These are phyloP conservation scores for Lactifluus subvellereus DNA, from an alignment of 768 basidiomycete species.

Conservation along the genomic window DNA sequence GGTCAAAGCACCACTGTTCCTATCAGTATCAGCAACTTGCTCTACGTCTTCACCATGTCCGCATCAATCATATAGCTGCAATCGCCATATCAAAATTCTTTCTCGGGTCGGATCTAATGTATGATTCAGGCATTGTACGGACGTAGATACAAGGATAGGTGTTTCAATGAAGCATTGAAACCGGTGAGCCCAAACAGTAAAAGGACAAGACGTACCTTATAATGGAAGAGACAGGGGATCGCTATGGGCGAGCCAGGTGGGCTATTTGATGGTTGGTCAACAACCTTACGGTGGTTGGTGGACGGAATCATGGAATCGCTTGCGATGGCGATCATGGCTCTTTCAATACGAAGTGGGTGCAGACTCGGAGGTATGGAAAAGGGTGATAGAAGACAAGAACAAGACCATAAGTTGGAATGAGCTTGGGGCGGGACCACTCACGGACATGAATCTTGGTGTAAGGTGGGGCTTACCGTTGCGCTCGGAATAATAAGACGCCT, in stretches of 20 bases:
- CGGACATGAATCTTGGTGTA: no score
- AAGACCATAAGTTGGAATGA: not conserved
- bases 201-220: constrained; percentile 1
- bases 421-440: no score
- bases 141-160: constrained; percentile 1
- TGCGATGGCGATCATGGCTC: constrained; percentile 1
- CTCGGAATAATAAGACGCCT: no score
- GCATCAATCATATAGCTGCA: constrained; percentile 8
- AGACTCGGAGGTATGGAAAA: not conserved
- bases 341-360: not conserved
- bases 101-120: constrained; percentile 12
- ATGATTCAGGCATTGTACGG: not conserved
- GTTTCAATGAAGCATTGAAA: not conserved
- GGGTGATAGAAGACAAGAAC: not conserved
- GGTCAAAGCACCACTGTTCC: not conserved
- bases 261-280: not conserved
- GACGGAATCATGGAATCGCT: not conserved
- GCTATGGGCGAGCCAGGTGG: not conserved
- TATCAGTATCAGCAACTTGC: not conserved
- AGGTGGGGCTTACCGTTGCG: no score
- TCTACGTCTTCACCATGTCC: constrained; percentile 18
- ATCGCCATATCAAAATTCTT: constrained; percentile 13
- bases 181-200: not conserved
- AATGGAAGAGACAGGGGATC: constrained; percentile 4
- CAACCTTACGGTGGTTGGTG: not conserved